phyloP scores from a whole-genome alignment of 2,329 filamentous ascomycete genomes.

The Cytospora leucostoma region DNA sequence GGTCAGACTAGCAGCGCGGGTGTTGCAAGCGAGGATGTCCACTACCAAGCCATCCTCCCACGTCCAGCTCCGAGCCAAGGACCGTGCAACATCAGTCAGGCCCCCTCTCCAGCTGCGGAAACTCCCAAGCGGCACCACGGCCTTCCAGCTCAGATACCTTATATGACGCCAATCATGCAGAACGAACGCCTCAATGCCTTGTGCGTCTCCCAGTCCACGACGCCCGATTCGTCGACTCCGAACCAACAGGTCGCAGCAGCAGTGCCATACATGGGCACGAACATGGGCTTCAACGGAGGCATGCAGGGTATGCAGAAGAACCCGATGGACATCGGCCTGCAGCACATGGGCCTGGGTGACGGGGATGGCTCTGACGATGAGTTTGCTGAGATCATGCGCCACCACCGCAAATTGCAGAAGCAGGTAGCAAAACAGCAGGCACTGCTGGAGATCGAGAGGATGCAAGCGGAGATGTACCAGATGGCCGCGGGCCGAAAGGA shows the following conservation, averaged over 20 bases:
- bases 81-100: background rate
- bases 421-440: background rate
- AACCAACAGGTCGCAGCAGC: background rate
- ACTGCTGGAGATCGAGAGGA: background rate
- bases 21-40: background rate
- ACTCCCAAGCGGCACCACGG: background rate
- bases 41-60: slow-evolving; percentile 1
- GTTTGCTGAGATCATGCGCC: background rate
- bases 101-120: background rate
- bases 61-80: background rate
- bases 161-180: background rate
- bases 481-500: background rate
- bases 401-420: background rate
- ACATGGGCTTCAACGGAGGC: background rate
- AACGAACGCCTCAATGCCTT: background rate
- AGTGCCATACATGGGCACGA: background rate
- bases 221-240: background rate
- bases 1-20: background rate
- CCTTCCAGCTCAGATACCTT: background rate
- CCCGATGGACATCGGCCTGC: background rate
- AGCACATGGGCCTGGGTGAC: background rate
- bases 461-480: background rate
- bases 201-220: background rate
- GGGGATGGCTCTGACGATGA: background rate
- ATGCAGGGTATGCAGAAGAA: background rate